A percentile compares a stretch with the other conserved stretches of the same genome.
Conservation (phyloP, 352 stramenopile genomes). For the Globisporangium carolinianum region DNA sequence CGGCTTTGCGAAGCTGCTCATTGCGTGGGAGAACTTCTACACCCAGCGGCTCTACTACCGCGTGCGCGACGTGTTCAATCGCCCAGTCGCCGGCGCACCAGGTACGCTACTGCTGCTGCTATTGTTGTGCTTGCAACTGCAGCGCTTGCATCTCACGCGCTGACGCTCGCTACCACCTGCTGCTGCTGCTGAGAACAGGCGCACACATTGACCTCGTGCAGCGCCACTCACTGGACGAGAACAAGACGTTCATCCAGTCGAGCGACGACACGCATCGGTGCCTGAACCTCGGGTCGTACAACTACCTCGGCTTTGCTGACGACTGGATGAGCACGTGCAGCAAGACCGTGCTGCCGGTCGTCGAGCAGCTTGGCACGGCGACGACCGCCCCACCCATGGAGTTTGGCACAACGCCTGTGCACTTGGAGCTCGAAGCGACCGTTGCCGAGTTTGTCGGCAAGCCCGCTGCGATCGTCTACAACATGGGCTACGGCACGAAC, state of each 20-base stretch:
- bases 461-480: slow-evolving; percentile 94
- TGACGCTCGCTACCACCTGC: neutral
- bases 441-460: slow-evolving; percentile 94
- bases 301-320: slow-evolving; percentile 99
- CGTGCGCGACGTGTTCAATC: slow-evolving; percentile 90
- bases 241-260: slow-evolving; percentile 76
- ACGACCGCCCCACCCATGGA: slow-evolving; percentile 64
- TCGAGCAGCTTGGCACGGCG: slow-evolving; percentile 85
- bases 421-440: slow-evolving; percentile 90
- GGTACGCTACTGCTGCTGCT: slow-evolving; percentile 6
- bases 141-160: too few relatives aligned
- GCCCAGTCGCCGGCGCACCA: slow-evolving; percentile 55
- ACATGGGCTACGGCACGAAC: slow-evolving; percentile 99
- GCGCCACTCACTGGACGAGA: slow-evolving; percentile 81
- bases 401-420: slow-evolving; percentile 85
- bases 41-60: slow-evolving; percentile 96
- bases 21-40: slow-evolving; percentile 98
- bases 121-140: neutral
- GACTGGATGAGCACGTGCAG: slow-evolving; percentile 97
- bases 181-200: slow-evolving; percentile 10
- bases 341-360: slow-evolving; percentile 82
- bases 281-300: slow-evolving; percentile 99
- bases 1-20: slow-evolving; percentile 91
- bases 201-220: slow-evolving; percentile 95
- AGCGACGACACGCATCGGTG: slow-evolving; percentile 70